Evolutionary conservation across 2,329 filamentous ascomycete species (phyloP), one percentile per base, ranked within the genome.

Genomic region (Pleurostoma richardsiae): DNA sequence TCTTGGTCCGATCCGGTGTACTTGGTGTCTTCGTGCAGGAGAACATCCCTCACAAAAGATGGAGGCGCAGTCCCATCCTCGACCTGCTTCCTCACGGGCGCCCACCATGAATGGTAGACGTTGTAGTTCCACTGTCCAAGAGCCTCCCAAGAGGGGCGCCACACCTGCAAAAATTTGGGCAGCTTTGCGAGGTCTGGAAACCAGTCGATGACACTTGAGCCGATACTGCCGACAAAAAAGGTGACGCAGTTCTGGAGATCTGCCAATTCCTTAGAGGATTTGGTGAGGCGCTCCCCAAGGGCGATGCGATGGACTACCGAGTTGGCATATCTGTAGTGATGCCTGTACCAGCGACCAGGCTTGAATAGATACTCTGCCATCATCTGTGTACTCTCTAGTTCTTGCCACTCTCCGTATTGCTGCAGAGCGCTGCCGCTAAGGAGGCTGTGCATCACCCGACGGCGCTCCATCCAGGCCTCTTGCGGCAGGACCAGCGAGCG

Each of bases 241-340:
- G 60, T 61, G 5, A 64, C 61, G 28, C 63, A 56, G n/a, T 59
- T 56, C 46, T 71, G 65, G 31, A 65, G 49, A n/a, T 68, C 62
- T 6, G 62, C 61, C 8, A 70, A 58, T 41, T 69, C 58, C 19
- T 59, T 47, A 5, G 49, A 54, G 5, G 61, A 57, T 48, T 65
- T 66, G 31, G 43, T 39, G 3, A 62, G 52, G n/a, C 58, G 56
- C 43, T 65, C 57, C 4, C 61, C 65, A 4, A 66, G 54, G 7
- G 58, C 59, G 41, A 70, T 64, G 8, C 61, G 60, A 51, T 66
- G 56, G 10, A 70, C 56, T 11, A 70, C 61, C 1, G 63, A 61
- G 47, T 64, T 66, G 10, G 66, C 58, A 52, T 68, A 72, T n/a
- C 66, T 64, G 50, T 67, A 68, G 46, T 70, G 63, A 45, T 70